A percentile compares a stretch with the other conserved stretches of the same genome.
Conservation (phyloP, 208 protist genomes). For the Acanthamoeba divionensis region DNA sequence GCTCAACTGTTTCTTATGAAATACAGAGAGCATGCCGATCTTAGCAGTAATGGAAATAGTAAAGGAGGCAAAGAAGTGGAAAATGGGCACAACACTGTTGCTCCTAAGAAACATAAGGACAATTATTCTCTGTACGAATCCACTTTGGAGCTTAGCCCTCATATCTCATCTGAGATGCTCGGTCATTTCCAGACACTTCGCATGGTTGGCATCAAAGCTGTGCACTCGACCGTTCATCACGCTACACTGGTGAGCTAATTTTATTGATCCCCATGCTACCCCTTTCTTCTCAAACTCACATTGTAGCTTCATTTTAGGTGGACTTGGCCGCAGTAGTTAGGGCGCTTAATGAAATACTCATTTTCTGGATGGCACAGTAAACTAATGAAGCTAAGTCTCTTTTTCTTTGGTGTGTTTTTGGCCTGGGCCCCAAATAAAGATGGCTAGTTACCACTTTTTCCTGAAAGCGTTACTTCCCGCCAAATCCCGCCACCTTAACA, state of each 20-base stretch:
- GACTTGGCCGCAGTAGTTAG: not conserved
- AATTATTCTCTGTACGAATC: not conserved
- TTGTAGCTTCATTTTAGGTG: not conserved
- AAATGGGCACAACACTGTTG: not conserved
- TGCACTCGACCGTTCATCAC: not conserved
- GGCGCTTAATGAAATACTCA: not conserved
- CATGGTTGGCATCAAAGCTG: slow-evolving; percentile 20
- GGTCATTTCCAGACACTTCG: slow-evolving; percentile 21
- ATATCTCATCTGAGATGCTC: not conserved
- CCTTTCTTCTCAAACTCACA: not conserved
- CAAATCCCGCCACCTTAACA: no score
- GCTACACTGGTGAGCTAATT: not conserved
- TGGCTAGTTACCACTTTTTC: no score
- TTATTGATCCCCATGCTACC: not conserved
- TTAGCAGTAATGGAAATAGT: not conserved
- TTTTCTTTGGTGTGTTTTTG: no score
- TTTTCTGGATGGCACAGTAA: no score
- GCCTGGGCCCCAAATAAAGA: no score
- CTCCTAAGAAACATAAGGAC: not conserved
- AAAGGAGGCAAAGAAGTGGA: not conserved
- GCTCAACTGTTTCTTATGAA: slow-evolving; percentile 4
- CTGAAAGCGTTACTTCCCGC: no score
- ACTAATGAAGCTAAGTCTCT: no score
- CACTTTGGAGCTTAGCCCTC: not conserved
- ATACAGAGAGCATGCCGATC: not conserved